Conservation (phyloP, 306 rosid species). For the Sicyos edulis region DNA sequence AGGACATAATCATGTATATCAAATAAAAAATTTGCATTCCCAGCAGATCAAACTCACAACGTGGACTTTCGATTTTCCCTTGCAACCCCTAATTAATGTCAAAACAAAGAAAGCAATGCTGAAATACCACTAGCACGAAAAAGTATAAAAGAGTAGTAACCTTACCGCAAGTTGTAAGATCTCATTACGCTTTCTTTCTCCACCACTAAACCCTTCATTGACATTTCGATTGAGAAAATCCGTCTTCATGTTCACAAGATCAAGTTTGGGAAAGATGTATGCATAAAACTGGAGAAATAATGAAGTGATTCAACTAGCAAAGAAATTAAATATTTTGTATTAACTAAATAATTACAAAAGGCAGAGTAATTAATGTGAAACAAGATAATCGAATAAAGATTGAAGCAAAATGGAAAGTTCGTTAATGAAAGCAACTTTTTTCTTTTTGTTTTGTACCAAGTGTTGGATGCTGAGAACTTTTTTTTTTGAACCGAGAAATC, state of each 20-base stretch:
- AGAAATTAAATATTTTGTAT: neutral
- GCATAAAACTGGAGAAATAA: constrained; percentile 61
- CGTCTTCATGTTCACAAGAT: constrained; percentile 82
- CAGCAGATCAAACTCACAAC: too few relatives aligned
- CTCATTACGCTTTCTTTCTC: constrained; percentile 88
- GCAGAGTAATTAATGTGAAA: neutral
- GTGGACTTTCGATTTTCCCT: too few relatives aligned
- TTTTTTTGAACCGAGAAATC: too few relatives aligned
- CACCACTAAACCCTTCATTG: constrained; percentile 96
- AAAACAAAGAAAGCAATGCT: neutral
- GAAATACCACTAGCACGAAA: neutral
- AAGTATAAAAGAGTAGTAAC: neutral
- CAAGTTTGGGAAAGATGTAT: constrained; percentile 67
- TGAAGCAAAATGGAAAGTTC: neutral
- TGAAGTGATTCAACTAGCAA: constrained; percentile 15
- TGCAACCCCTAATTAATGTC: neutral
- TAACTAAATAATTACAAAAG: neutral
- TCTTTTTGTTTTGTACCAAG: neutral
- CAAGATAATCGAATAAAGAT: neutral
- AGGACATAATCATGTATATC: too few relatives aligned
- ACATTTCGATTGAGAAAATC: constrained; percentile 91
- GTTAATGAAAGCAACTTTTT: neutral
- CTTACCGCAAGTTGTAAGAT: constrained; percentile 81
- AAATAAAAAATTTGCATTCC: too few relatives aligned
- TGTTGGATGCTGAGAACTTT: neutral